phyloP scores from a whole-genome alignment of 1,284 basidiomycete genomes.

The Kalmanozyma brasiliensis region DNA sequence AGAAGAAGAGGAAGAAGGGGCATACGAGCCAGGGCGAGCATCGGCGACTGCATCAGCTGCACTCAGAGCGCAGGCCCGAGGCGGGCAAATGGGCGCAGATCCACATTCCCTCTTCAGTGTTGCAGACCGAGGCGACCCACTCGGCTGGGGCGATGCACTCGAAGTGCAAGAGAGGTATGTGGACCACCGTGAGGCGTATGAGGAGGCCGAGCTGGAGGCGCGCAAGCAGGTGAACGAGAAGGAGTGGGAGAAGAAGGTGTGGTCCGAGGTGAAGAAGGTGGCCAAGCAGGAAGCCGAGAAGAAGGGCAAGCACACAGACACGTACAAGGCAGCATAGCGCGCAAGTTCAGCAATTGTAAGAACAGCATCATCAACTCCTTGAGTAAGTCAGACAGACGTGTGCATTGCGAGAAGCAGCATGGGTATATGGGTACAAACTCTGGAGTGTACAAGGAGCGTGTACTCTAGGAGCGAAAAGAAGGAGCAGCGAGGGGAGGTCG shows the following conservation, averaged over 20 bases:
- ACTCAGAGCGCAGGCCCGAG: conserved; percentile 16
- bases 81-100: conserved; percentile 35
- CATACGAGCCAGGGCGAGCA: conserved; percentile 35
- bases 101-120: conserved; percentile 55
- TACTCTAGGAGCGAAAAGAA: neutral
- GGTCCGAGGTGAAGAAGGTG: conserved; percentile 39
- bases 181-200: conserved; percentile 46
- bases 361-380: conserved; percentile 14
- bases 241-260: conserved; percentile 44
- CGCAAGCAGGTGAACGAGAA: conserved; percentile 38
- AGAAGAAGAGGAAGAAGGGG: conserved; percentile 32
- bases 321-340: conserved; percentile 8
- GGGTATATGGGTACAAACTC: conserved; percentile 39
- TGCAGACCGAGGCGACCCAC: conserved; percentile 50
- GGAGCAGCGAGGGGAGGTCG: neutral
- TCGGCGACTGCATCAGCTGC: conserved; percentile 35
- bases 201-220: conserved; percentile 37
- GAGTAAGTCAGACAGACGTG: too few relatives aligned
- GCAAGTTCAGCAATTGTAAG: conserved; percentile 13
- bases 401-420: conserved; percentile 16
- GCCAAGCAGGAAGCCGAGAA: conserved; percentile 32
- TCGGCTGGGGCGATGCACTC: conserved; percentile 55
- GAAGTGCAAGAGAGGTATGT: conserved; percentile 63
- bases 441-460: neutral
- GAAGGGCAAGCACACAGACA: neutral